These are phyloP conservation scores for Arachnomyces sp. DNA, from an alignment of 2,329 filamentous ascomycete species.

Conservation along the genomic window DNA sequence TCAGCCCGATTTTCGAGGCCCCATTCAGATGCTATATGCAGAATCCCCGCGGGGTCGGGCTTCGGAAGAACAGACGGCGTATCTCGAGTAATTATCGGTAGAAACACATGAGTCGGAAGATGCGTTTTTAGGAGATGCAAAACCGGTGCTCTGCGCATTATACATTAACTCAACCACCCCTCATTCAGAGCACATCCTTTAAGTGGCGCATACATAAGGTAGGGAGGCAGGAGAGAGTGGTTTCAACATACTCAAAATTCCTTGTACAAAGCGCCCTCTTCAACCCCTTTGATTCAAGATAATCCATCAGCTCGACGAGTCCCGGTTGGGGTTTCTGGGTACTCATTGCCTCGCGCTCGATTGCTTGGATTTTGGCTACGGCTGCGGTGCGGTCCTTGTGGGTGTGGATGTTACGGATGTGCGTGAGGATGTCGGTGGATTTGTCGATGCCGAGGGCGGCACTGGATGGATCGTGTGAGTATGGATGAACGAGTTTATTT, in stretches of 20 bases:
- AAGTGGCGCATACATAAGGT: too few relatives aligned
- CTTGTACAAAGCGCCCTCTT: slow-evolving; percentile 84
- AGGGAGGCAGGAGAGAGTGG: slow-evolving; percentile 3
- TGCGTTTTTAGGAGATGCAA: slow-evolving; percentile 56
- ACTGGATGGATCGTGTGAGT: slow-evolving; percentile 16
- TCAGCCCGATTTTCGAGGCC: slow-evolving; percentile 45
- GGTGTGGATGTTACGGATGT: slow-evolving; percentile 67
- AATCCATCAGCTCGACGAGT: slow-evolving; percentile 67
- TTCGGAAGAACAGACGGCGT: slow-evolving; percentile 58
- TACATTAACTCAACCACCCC: not conserved
- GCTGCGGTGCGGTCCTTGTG: slow-evolving; percentile 52
- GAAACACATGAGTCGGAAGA: slow-evolving; percentile 58
- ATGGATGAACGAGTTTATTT: slow-evolving; percentile 21
- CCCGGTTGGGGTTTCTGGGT: slow-evolving; percentile 75
- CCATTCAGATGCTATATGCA: slow-evolving; percentile 77
- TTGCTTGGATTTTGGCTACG: slow-evolving; percentile 62
- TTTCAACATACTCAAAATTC: slow-evolving; percentile 65
- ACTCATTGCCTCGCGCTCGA: slow-evolving; percentile 75
- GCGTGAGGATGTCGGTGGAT: slow-evolving; percentile 73
- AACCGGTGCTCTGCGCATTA: slow-evolving; percentile 29
- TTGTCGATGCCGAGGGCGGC: slow-evolving; percentile 63
- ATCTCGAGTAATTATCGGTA: slow-evolving; percentile 79
- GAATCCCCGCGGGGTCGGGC: slow-evolving; percentile 76
- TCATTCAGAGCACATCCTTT: too few relatives aligned
- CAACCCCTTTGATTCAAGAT: slow-evolving; percentile 59